Evolutionary conservation across 345 rosid genomes (phyloP), one percentile per base, ranked within the genome.

Genomic region (Rhizophora apiculata): DNA sequence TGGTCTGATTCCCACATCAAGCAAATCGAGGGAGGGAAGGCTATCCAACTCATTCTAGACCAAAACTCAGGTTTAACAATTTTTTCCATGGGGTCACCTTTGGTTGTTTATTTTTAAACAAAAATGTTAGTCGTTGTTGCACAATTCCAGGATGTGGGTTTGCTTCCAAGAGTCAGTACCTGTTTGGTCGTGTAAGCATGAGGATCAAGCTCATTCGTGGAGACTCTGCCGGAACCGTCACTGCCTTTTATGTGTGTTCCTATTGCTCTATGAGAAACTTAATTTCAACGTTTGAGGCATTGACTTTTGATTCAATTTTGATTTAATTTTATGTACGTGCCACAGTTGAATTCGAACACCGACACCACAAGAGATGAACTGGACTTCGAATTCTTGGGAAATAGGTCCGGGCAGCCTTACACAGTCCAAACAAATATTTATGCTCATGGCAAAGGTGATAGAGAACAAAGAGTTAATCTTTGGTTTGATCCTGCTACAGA

Each of bases 141-240:
- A 10, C n/a, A 16, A 54, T 68, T 59, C 32, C 76, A 89, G 98
- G 98, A 66, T 85, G 93, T 77, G 98, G 98, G 68, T 94, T 94
- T 79, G 85, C 97, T 72, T 94, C 98, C 62, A 85, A 88, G 83
- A 73, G 80, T 34, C 62, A 81, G 57, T 94, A 91, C 77, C 59
- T 89, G 81, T 94, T 86, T 39, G 97, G 98, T 57, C 83, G 84
- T 58, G 93, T 94, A 5, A 88, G 97, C 87, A 88, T 94, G 92
- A 89, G 83, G 86, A 88, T 94, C 83, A 94, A 91, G 86, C 98
- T 94, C 66, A 8, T 94, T 63, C 85, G 92, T 0, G 97, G 99
- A 3, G 99, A 94, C 82, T 94, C 97, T 19, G 99, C 99, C 16
- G 99, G 97, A 77, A 91, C 96, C 4, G 97, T 94, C 79, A 85